Percentiles rank a stretch among this genome's conserved stretches.
These are phyloP conservation scores for Sporisorium graminicola DNA, from an alignment of 1,284 basidiomycete species.

Conservation along the genomic window DNA sequence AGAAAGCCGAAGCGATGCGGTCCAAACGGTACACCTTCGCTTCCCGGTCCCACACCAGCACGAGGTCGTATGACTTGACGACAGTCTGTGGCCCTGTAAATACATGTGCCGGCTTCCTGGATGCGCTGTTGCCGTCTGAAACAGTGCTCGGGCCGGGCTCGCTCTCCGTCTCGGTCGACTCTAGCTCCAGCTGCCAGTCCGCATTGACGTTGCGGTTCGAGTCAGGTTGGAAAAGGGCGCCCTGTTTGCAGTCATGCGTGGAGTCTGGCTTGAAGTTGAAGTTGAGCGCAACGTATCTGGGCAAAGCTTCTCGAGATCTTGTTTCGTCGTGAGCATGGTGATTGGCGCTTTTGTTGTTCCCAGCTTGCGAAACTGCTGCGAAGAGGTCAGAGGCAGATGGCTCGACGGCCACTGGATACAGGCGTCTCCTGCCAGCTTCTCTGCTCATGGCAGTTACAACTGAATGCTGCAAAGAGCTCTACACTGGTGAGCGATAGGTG, in stretches of 20 bases:
- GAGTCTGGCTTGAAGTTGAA: conserved; percentile 56
- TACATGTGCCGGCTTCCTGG: conserved; percentile 23
- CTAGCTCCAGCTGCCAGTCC: conserved; percentile 47
- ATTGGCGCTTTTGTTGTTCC: not conserved
- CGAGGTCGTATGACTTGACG: conserved; percentile 34
- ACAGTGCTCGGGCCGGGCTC: not conserved
- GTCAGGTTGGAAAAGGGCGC: conserved; percentile 28
- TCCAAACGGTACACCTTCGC: conserved; percentile 25
- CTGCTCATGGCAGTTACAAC: conserved; percentile 13
- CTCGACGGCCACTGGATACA: conserved; percentile 31
- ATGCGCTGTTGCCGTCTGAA: not conserved
- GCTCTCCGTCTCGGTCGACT: conserved; percentile 15
- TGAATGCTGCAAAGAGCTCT: too few relatives aligned
- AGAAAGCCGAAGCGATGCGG: conserved; percentile 32
- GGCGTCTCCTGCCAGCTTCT: conserved; percentile 3
- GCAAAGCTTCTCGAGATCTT: conserved; percentile 3
- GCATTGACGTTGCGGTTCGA: conserved; percentile 15
- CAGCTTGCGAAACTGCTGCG: conserved; percentile 2
- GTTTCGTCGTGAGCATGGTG: conserved; percentile 1
- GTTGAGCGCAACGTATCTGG: conserved; percentile 32
- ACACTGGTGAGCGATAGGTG: not conserved
- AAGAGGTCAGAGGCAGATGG: conserved; percentile 25
- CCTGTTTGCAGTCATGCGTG: conserved; percentile 29
- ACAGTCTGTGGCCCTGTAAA: conserved; percentile 39
- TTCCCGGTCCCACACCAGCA: conserved; percentile 35